phyloP scores from a whole-genome alignment of 176 grass and related monocot genomes.

The Triticum monococcum region DNA sequence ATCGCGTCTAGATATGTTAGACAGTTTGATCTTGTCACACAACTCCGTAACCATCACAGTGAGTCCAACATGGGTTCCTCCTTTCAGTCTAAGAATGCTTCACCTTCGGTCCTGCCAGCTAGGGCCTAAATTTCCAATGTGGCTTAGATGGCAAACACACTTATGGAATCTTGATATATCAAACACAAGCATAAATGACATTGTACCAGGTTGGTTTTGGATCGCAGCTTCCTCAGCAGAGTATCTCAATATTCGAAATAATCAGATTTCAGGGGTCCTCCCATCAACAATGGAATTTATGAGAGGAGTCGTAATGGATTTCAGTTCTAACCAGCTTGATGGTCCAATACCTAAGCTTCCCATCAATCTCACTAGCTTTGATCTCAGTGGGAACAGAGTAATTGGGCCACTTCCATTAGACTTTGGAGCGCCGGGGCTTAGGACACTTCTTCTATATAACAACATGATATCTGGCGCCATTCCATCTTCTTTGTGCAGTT shows the following conservation, averaged over 20 bases:
- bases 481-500: background rate
- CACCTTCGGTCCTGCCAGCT: background rate
- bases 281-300: slow-evolving; percentile 16
- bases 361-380: background rate
- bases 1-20: background rate
- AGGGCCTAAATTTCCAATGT: background rate
- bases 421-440: background rate
- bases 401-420: background rate
- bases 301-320: background rate
- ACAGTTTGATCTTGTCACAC: background rate
- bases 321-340: slow-evolving; percentile 30
- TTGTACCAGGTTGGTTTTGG: too few relatives aligned
- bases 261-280: slow-evolving; percentile 15
- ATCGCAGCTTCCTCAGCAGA: background rate
- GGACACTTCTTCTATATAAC: background rate
- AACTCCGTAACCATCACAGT: background rate
- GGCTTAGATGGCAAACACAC: background rate
- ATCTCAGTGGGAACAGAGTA: background rate
- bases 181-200: background rate
- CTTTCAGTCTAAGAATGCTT: background rate
- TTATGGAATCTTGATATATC: background rate
- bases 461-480: background rate
- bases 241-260: slow-evolving; percentile 20
- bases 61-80: slow-evolving; percentile 16
- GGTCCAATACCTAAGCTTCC: slow-evolving; percentile 29